Percentiles rank a stretch among this genome's conserved stretches.
These are phyloP conservation scores for Xylaria arbuscula DNA, from an alignment of 2,329 filamentous ascomycete species.

Conservation along the genomic window DNA sequence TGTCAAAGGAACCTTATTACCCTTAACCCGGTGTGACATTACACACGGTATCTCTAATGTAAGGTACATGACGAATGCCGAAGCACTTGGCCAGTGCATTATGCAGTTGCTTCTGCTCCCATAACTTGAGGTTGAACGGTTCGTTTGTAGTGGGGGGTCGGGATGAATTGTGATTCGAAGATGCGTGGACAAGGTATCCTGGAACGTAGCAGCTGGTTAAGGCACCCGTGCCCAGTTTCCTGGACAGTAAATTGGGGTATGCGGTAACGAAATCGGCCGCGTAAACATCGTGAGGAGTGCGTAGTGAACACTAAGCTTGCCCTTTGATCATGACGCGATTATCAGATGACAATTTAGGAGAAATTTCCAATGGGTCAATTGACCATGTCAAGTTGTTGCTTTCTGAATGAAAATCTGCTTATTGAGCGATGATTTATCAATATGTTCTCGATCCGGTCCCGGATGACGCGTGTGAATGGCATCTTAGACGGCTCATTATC, in stretches of 20 bases:
- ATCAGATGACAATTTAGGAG: conserved; percentile 22
- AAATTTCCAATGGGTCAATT: conserved; percentile 1
- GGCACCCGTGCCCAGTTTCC: conserved; percentile 15
- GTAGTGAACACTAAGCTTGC: background rate
- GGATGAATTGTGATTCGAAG: conserved; percentile 27
- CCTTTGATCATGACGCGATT: conserved; percentile 12
- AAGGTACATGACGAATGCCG: conserved; percentile 24
- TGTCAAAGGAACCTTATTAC: conserved; percentile 16
- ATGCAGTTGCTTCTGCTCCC: conserved; percentile 27
- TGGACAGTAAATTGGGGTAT: conserved; percentile 23
- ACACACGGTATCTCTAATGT: conserved; percentile 4
- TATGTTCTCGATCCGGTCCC: conserved; percentile 1
- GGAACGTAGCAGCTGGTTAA: conserved; percentile 18
- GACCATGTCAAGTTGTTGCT: conserved; percentile 5
- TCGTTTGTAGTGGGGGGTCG: conserved; percentile 29
- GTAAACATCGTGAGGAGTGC: conserved; percentile 14
- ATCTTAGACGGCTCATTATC: conserved; percentile 16
- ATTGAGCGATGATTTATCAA: background rate
- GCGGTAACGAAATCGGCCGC: conserved; percentile 21
- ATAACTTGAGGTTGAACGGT: background rate
- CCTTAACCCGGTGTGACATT: conserved; percentile 13
- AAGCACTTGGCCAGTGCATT: conserved; percentile 15
- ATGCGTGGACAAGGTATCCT: conserved; percentile 15
- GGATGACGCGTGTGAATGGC: conserved; percentile 4
- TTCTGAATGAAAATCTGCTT: background rate